Base-by-base conservation (phyloP, 495 filamentous ascomycete species). In the Penicillium macrosclerotiorum region DNA sequence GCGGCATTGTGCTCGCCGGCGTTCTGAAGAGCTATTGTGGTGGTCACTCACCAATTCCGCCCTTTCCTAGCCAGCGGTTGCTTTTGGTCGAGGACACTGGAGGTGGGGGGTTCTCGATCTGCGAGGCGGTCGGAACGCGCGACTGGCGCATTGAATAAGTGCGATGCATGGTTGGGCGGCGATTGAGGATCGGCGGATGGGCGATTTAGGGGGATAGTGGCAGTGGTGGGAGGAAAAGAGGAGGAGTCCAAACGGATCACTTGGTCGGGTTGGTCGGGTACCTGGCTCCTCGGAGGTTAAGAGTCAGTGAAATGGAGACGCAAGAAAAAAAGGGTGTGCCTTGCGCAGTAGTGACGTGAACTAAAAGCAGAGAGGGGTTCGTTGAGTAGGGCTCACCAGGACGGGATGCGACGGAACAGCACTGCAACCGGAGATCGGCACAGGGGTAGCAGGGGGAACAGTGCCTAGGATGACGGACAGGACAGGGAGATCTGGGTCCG, bases 81-180 rank as follows among this genome's bases (percentile, higher is more conserved):
- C 84, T 80, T 76, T 98, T 98, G 47, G 93, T 98, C 37, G 81
- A 83, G 24, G 92, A 96, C 25, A 88, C 62, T 42, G 94, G 94
- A 39, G 93, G 93, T 16, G 90, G 93, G 17, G 93, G 94, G 66
- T 89, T 96, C 79, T 96, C 83, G 57, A 83, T 78, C 64, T 92
- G 87, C 63, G 86, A 87, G 54, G 87, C 87, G 31, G 94, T 97
- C 36, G 94, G 94, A 56, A 87, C 86, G 78, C 93, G 84, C 74
- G 88, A 82, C 73, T 92, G 85, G 81, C 93, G 89, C 92, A 97
- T 96, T 54, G 90, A 96, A 64, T 98, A 98, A 53, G 93, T 95
- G 54, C 93, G 88, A 82, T 97, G 92, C 93, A 97, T 97, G 52
- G 42, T n/a, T n/a, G n/a, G n/a, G n/a, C n/a, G n/a, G n/a, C n/a